Conservation (phyloP, 768 basidiomycete species). For the Scleroderma bovista region DNA sequence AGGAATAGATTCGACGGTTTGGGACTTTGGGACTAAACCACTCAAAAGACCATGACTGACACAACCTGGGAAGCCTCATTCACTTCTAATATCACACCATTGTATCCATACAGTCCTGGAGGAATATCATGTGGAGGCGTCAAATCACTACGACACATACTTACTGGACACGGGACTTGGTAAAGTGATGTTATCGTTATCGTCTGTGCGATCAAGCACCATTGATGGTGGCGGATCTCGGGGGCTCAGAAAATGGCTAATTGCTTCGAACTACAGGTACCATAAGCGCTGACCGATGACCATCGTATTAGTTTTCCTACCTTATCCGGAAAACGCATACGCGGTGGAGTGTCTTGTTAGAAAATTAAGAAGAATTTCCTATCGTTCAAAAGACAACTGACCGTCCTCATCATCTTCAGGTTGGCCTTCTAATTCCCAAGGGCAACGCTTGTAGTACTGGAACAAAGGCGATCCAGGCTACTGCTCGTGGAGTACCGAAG, state of each 20-base stretch:
- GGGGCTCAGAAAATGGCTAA: slow-evolving; percentile 71
- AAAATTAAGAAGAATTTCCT: neutral
- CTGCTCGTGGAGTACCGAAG: slow-evolving; percentile 1
- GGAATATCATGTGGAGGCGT: neutral
- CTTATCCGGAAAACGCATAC: slow-evolving; percentile 67
- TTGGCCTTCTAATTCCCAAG: slow-evolving; percentile 78
- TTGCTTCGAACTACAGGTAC: slow-evolving; percentile 63
- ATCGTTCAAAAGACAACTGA: slow-evolving; percentile 22
- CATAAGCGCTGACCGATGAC: neutral
- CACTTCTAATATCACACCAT: slow-evolving; percentile 77
- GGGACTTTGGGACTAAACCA: neutral
- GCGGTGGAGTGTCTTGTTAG: slow-evolving; percentile 60
- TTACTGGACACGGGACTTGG: slow-evolving; percentile 65
- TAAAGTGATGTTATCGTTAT: slow-evolving; percentile 63
- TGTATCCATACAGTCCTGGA: slow-evolving; percentile 57
- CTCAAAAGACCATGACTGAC: slow-evolving; percentile 63
- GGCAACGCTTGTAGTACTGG: slow-evolving; percentile 87
- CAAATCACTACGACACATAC: slow-evolving; percentile 20
- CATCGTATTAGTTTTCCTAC: slow-evolving; percentile 30
- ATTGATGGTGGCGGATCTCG: slow-evolving; percentile 74
- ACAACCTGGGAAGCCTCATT: slow-evolving; percentile 75
- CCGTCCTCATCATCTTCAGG: slow-evolving; percentile 85
- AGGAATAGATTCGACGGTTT: neutral
- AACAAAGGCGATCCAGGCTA: slow-evolving; percentile 88
- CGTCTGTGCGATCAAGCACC: slow-evolving; percentile 74